Base-by-base conservation (phyloP, 495 filamentous ascomycete genomes). In the Lasiosphaeriaceae sp. region DNA sequence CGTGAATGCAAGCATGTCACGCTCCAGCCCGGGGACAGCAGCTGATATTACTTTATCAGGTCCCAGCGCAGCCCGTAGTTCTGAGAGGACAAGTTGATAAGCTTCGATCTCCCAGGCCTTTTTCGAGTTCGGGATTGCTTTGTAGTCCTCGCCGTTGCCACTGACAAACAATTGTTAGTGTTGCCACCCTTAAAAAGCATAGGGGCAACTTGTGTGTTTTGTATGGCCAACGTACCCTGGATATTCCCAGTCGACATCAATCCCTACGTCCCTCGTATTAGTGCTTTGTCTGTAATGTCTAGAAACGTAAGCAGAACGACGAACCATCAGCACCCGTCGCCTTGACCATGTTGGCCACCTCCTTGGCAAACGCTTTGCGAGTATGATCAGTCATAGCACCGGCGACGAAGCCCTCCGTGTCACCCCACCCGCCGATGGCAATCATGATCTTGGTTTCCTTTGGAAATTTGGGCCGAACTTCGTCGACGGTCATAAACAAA, bases 161-260 rank as follows among this genome's bases (percentile, higher is more conserved):
- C 86, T 83, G 52, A 9, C 24, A 20, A 3, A 1, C 2, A 24
- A 19, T 31, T 7, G 7, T 43, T 11, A n/a, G 37, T 22, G 12
- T 17, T 35, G 23, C n/a, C n/a, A 39, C 17, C 26, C 23, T 45
- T 6, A 21, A 50, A 3, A 6, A 41, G 35, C 17, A 55, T n/a
- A n/a, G n/a, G n/a, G n/a, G 53, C n/a, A 4, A 23, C 9, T 7
- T 21, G 7, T 20, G 26, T 12, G 19, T 22, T 11, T 21, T 11
- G 6, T 17, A 47, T 17, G 9, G 23, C 8, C 9, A 8, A 62
- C 71, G 59, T 65, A 81, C 80, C 76, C 87, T 1, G 88, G 87
- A 65, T 90, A 92, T 60, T 92, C 87, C 88, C 88, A 92, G 64
- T 92, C 87, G 54, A 90, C 83, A 56, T 92, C 88, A 67, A 83